phyloP scores from a whole-genome alignment of 75 land plant species.

The Chamaecyparis obtusa region DNA sequence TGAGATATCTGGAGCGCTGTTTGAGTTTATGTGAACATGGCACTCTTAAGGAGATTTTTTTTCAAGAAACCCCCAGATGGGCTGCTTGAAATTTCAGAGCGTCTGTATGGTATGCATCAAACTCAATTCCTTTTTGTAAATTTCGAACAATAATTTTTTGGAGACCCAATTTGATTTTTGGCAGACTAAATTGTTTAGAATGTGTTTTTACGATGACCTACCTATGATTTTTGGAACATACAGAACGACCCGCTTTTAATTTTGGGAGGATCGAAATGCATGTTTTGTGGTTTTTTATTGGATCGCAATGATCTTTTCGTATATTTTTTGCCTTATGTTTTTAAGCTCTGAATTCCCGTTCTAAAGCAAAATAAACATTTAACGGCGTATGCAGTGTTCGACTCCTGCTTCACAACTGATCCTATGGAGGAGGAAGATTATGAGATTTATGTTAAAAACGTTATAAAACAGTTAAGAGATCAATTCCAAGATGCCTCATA shows the following conservation, averaged over 20 bases:
- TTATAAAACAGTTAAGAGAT: slow-evolving; percentile 69
- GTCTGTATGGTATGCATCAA: slow-evolving; percentile 61
- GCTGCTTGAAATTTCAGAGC: slow-evolving; percentile 76
- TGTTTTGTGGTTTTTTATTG: background rate
- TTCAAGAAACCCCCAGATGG: slow-evolving; percentile 86
- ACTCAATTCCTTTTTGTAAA: background rate
- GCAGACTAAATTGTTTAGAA: background rate
- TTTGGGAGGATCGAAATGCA: background rate
- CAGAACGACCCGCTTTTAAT: background rate
- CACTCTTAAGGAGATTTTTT: slow-evolving; percentile 71
- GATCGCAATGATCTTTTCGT: background rate
- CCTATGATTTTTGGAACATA: background rate
- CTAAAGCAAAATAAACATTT: background rate
- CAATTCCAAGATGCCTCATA: slow-evolving; percentile 83
- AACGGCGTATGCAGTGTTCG: slow-evolving; percentile 52
- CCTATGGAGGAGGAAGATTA: slow-evolving; percentile 82
- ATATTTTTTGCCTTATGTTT: background rate
- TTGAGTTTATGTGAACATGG: slow-evolving; percentile 40
- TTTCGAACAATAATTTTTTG: background rate
- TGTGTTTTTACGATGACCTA: background rate
- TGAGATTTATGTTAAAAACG: slow-evolving; percentile 69
- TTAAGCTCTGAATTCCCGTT: background rate
- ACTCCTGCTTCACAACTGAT: slow-evolving; percentile 88
- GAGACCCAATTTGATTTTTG: background rate
- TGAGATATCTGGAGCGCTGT: background rate